phyloP scores from a whole-genome alignment of 805 yeast genomes.

The Candida arabinofermentans region DNA sequence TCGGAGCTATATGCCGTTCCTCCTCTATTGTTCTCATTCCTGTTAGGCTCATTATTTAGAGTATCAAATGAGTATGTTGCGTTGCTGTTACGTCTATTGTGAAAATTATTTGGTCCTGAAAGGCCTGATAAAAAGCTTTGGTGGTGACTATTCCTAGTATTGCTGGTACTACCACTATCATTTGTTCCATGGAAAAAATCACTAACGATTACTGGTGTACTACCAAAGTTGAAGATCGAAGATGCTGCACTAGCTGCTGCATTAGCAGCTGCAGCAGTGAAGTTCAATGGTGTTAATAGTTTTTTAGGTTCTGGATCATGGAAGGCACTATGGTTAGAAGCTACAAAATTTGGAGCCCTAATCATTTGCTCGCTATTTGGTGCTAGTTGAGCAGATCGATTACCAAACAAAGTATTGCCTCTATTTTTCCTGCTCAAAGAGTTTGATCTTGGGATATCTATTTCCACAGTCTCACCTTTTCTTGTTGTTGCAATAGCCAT shows the following conservation, averaged over 20 bases:
- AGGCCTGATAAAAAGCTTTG: too few species aligned
- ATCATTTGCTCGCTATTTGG: background rate
- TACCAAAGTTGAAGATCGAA: conserved; percentile 28
- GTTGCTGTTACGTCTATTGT: background rate
- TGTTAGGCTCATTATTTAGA: too few species aligned
- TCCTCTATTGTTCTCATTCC: too few species aligned
- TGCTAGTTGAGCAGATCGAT: conserved; percentile 11
- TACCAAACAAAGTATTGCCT: conserved; percentile 14
- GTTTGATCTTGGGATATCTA: conserved; percentile 39
- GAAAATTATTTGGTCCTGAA: conserved; percentile 1
- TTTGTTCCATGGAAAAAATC: conserved; percentile 8
- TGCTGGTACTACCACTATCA: conserved; percentile 5
- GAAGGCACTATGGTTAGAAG: background rate
- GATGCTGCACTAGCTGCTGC: conserved; percentile 29
- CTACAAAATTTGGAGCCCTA: background rate
- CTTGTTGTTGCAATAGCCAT: conserved; percentile 83
- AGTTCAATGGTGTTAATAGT: conserved; percentile 18
- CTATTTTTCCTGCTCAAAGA: conserved; percentile 25
- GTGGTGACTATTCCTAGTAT: background rate
- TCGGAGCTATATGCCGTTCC: too few species aligned
- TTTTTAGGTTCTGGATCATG: conserved; percentile 12
- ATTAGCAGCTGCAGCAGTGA: conserved; percentile 25
- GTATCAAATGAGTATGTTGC: too few species aligned
- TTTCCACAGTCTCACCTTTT: conserved; percentile 75
- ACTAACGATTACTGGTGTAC: conserved; percentile 10